Evolutionary conservation across 2,329 filamentous ascomycete species (phyloP), one percentile per base, ranked within the genome.

Genomic region (Aspergillus intermedius): DNA sequence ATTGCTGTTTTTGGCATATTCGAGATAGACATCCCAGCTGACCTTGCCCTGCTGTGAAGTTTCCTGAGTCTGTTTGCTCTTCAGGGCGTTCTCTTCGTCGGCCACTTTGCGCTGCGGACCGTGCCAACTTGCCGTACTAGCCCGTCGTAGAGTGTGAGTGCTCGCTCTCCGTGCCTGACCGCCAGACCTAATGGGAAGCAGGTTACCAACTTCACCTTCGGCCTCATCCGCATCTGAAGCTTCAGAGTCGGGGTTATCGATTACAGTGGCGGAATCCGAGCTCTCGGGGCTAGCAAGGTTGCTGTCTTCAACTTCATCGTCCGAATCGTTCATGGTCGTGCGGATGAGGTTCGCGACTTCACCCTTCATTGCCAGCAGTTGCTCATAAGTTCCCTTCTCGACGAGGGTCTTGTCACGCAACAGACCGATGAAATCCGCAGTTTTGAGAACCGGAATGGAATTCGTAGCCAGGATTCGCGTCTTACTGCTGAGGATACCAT

Each of bases 1-100:
- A 66, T 97, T 96, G 75, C 88, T 96, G 50, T 89, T 89, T 72
- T 89, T 95, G 49, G 93, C 94, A 62, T 98, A 98, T 70, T 96
- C 91, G 15, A 77, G 76, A 64, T 98, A 98, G 23, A 98, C 91
- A 55, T 84, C 80, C 91, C 93, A 97, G 70, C 96, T 97, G 59
- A 98, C 93, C 67, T 97, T 96, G 62, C 93, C 93, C 72, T 98
- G 90, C 68, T 98, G 90, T 2, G 82, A 80, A 57, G 86, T 86
- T 68, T 98, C 93, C 70, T 95, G 94, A 49, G 77, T 79, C 69
- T 96, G 91, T 64, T 84, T 88, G 41, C 87, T 90, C 72, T 88
- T 91, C 61, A 85, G 75, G 47, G 66, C 56, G 34, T 80, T 81
- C 46, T 88, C 83, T 70, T 97, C 90, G 58, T 97, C 91, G 0